Evolutionary conservation across 192 early-diverging fungal genomes (phyloP), one percentile per base, ranked within the genome.

Genomic region (Glomus cerebriforme): DNA sequence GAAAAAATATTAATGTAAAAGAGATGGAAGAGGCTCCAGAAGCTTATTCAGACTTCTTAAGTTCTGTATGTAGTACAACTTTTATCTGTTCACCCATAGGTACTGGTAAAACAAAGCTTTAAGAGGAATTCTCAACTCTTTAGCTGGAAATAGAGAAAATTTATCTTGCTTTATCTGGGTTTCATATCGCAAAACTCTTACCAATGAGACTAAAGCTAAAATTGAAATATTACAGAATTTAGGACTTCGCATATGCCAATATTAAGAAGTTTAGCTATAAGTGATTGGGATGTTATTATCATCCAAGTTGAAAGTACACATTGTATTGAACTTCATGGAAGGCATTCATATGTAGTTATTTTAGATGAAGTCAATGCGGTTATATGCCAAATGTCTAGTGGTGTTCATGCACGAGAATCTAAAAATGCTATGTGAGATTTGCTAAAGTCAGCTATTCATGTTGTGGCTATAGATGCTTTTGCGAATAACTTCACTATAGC

Each of bases 371-470:
- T 39, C 37, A 39, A 39, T 39, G 37, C 37, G 37, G 7, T n/a
- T 35, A 43, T 70, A 17, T 7, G 37, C 8, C 68, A 70, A 69
- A 69, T 69, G 67, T 5, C 1, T 69, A 69, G 67, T 69, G 67
- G 67, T 26, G 39, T 69, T 69, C 34, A 69, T 69, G 39, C 67
- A 0, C 32, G 67, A n/a, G 39, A 70, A 70, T 70, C 35, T 70
- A 2, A 45, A 45, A 71, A 71, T 71, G 68, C 68, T 13, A 71
- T 39, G 43, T 15, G 37, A 2, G 22, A 74, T 74, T 54, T 74
- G 26, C 15, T 59, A 59, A 74, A 58, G 4, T 59, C 26, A 54
- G 72, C 72, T 49, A 2, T 29, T 32, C 72, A 59, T 59, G 54
- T 74, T 49, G 24, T 31, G 7, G 0, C 54, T 73, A 73, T 58